These are phyloP conservation scores for Linum usitatissimum DNA, from an alignment of 345 rosid genomes.

Conservation along the genomic window DNA sequence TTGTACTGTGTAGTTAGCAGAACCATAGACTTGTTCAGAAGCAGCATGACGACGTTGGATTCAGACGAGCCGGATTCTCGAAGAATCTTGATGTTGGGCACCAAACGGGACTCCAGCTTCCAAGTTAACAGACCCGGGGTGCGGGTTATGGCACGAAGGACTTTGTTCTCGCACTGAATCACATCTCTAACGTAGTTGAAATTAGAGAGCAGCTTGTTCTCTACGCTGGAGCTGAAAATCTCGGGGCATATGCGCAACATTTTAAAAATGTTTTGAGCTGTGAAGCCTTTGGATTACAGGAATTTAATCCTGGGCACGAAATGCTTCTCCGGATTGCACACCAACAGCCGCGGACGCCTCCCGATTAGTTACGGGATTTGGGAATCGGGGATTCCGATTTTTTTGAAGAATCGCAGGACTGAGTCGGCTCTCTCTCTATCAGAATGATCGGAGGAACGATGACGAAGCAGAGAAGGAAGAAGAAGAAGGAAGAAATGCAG, in stretches of 20 bases:
- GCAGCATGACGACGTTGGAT: background rate
- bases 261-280: slow-evolving; percentile 20
- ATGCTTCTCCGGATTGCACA: slow-evolving; percentile 18
- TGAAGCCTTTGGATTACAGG: slow-evolving; percentile 29
- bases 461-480: too few relatives aligned
- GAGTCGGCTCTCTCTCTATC: slow-evolving; percentile 19
- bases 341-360: slow-evolving; percentile 26
- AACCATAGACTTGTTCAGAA: background rate
- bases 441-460: too few relatives aligned
- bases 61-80: background rate
- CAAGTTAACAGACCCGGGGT: background rate
- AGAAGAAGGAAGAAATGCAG: too few relatives aligned
- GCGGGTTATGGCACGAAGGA: slow-evolving; percentile 25
- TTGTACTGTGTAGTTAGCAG: background rate
- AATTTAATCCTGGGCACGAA: slow-evolving; percentile 37
- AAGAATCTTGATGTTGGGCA: background rate
- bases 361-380: slow-evolving; percentile 30
- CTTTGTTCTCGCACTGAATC: slow-evolving; percentile 20
- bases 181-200: slow-evolving; percentile 31
- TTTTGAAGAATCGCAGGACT: slow-evolving; percentile 25
- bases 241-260: slow-evolving; percentile 21
- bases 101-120: background rate
- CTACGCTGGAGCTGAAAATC: slow-evolving; percentile 27
- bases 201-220: slow-evolving; percentile 28
- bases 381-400: slow-evolving; percentile 23